Evolutionary conservation across 768 basidiomycete genomes (phyloP).

Genomic region (Suillus ampliporus): DNA sequence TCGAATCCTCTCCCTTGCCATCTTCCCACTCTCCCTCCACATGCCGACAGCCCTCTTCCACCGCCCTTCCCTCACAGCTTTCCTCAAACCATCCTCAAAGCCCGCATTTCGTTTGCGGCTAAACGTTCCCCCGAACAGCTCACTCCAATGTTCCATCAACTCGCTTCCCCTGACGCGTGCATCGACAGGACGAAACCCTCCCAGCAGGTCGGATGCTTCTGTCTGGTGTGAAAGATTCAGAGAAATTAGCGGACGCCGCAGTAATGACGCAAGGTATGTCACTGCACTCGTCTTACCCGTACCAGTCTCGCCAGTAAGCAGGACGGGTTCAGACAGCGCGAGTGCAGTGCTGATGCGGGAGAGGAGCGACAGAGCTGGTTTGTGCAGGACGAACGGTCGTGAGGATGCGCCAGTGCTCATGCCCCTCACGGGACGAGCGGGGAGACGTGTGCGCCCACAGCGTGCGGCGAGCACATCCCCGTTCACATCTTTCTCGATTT

Average conservation of each 20-base stretch:
- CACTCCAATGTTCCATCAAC: conserved; percentile 76
- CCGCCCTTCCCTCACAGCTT: conserved; percentile 79
- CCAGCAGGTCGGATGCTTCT: conserved; percentile 91
- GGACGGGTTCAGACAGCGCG: conserved; percentile 77
- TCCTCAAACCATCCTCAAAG: conserved; percentile 81
- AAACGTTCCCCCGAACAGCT: conserved; percentile 85
- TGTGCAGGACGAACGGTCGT: conserved; percentile 88
- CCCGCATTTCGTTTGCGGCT: conserved; percentile 89
- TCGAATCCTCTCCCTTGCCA: conserved; percentile 70
- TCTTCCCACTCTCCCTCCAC: conserved; percentile 78
- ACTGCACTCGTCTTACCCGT: conserved; percentile 97
- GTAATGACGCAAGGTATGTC: conserved; percentile 82
- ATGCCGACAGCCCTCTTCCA: conserved; percentile 86
- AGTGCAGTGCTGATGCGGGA: conserved; percentile 81
- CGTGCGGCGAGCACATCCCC: conserved; percentile 61
- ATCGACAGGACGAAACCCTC: conserved; percentile 96
- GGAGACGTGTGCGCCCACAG: conserved; percentile 67
- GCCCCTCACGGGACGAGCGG: conserved; percentile 46
- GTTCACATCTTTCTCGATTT: conserved; percentile 70
- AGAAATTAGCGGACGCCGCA: conserved; percentile 78
- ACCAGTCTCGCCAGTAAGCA: conserved; percentile 98
- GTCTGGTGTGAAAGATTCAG: conserved; percentile 97
- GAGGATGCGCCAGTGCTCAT: conserved; percentile 39
- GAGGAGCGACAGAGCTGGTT: conserved; percentile 79
- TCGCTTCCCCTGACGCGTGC: conserved; percentile 75